Evolutionary conservation across 345 rosid genomes (phyloP).

Genomic region (Gynandropsis gynandra): DNA sequence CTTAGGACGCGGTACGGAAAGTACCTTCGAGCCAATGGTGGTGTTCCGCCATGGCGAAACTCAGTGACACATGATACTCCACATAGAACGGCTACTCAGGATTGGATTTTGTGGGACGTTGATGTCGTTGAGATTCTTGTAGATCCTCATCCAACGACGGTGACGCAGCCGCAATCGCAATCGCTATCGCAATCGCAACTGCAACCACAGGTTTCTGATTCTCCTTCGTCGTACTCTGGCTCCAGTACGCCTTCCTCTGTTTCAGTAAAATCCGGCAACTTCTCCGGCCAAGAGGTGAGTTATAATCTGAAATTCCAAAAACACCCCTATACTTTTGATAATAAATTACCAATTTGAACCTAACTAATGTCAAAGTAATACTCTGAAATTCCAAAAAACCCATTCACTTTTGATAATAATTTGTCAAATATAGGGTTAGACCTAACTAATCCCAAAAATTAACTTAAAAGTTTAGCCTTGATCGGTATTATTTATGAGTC

Average conservation of each 20-base stretch:
- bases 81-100: constrained; percentile 41
- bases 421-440: no score
- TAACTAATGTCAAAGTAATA: no score
- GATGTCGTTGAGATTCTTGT: constrained; percentile 42
- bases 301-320: background rate
- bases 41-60: constrained; percentile 77
- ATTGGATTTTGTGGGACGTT: constrained; percentile 69
- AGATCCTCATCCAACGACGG: constrained; percentile 15
- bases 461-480: no score
- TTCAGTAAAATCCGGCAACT: constrained; percentile 32
- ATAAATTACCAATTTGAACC: no score
- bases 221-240: no score
- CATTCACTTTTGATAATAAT: no score
- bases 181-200: no score
- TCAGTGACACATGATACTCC: constrained; percentile 63
- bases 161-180: constrained; percentile 5
- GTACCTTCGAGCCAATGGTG: constrained; percentile 55
- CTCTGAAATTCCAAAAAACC: no score
- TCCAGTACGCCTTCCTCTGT: constrained; percentile 37
- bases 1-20: constrained; percentile 49
- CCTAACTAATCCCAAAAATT: no score
- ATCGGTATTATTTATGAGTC: no score
- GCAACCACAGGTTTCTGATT: no score
- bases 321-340: background rate
- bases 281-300: constrained; percentile 49